Conservation (phyloP, 2,329 filamentous ascomycete species). For the Calonectria ilicicola region DNA sequence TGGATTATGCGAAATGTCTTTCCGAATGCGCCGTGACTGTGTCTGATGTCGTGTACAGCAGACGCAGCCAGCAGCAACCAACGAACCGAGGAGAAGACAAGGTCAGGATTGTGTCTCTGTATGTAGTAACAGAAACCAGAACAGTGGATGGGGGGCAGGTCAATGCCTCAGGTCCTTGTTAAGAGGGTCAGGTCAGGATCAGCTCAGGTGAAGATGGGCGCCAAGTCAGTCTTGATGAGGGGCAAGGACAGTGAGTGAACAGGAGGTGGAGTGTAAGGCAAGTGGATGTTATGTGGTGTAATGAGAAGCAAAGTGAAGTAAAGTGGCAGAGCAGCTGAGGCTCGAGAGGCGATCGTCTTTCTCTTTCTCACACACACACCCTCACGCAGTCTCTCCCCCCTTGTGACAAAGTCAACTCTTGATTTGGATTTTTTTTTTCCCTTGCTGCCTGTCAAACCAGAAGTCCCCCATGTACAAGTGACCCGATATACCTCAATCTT, state of each 20-base stretch:
- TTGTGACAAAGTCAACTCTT: neutral
- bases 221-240: slow-evolving; percentile 6
- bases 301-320: slow-evolving; percentile 13
- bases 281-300: slow-evolving; percentile 17
- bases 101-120: slow-evolving; percentile 9
- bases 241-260: slow-evolving; percentile 13
- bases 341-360: neutral
- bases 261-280: slow-evolving; percentile 14
- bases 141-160: slow-evolving; percentile 9
- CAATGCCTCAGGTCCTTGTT: slow-evolving; percentile 20
- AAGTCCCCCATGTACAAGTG: slow-evolving; percentile 35
- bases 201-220: slow-evolving; percentile 27
- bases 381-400: neutral
- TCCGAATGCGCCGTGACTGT: slow-evolving; percentile 1
- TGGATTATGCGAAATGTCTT: slow-evolving; percentile 34
- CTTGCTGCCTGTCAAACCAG: slow-evolving; percentile 11
- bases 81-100: slow-evolving; percentile 30
- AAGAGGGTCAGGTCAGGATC: slow-evolving; percentile 30
- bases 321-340: neutral
- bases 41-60: slow-evolving; percentile 5
- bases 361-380: slow-evolving; percentile 3
- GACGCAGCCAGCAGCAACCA: slow-evolving; percentile 3
- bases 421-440: slow-evolving; percentile 21
- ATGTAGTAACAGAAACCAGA: neutral
- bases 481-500: slow-evolving; percentile 36